phyloP scores from a whole-genome alignment of 345 rosid genomes.

The Diplotaxis tenuifolia region DNA sequence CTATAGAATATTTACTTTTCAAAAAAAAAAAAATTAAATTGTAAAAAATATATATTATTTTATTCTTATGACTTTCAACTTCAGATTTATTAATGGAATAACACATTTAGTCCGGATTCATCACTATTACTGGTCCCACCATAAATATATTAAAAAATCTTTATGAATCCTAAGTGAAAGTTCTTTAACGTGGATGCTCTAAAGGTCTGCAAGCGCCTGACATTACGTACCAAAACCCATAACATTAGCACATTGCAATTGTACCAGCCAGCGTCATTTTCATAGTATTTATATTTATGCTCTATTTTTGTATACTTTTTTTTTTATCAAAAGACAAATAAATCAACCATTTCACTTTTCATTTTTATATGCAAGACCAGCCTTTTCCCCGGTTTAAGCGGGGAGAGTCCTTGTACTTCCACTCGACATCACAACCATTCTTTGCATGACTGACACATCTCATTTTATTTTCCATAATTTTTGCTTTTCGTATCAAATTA shows the following conservation, averaged over 20 bases:
- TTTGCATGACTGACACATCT: slow-evolving; percentile 41
- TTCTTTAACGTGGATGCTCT: no score
- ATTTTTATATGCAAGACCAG: neutral
- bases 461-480: neutral
- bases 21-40: no score
- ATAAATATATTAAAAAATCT: no score
- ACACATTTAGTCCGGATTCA: no score
- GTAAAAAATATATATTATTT: no score
- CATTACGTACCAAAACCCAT: slow-evolving; percentile 49
- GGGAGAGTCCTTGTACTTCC: slow-evolving; percentile 17
- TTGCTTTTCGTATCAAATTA: slow-evolving; percentile 1
- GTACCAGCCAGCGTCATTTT: slow-evolving; percentile 23
- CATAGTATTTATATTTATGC: neutral
- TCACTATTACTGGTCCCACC: no score
- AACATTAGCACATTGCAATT: slow-evolving; percentile 59
- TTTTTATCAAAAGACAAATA: neutral
- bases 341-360: neutral
- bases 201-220: slow-evolving; percentile 33
- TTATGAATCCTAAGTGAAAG: no score
- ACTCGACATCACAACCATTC: slow-evolving; percentile 20
- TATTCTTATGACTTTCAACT: no score
- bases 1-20: no score
- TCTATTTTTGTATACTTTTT: neutral
- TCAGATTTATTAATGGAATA: no score
- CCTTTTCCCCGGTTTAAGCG: slow-evolving; percentile 30